These are phyloP conservation scores for Picea mariana DNA, from an alignment of 83 land plant genomes.

Conservation along the genomic window DNA sequence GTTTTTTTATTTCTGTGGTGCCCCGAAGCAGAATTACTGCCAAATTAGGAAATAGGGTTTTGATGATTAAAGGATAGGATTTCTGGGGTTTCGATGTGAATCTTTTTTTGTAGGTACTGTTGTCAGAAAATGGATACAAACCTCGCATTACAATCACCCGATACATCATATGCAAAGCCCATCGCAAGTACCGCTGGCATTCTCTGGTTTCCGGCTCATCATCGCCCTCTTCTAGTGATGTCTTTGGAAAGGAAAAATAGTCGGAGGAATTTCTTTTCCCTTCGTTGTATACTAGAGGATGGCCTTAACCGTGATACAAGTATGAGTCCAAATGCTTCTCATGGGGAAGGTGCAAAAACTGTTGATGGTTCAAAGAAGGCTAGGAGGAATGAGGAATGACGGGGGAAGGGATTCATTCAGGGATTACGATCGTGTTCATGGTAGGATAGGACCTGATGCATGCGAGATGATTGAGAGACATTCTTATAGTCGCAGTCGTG, in stretches of 20 bases:
- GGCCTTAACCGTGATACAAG: slow-evolving; percentile 34
- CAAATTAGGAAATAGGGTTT: not conserved
- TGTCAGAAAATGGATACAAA: slow-evolving; percentile 21
- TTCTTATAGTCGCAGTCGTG: slow-evolving; percentile 36
- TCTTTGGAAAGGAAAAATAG: no score
- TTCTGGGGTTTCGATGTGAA: not conserved
- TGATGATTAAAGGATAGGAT: not conserved
- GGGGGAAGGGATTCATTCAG: slow-evolving; percentile 39
- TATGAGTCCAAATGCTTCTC: slow-evolving; percentile 23
- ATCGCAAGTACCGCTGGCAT: no score
- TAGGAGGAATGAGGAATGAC: slow-evolving; percentile 34
- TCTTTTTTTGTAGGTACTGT: not conserved
- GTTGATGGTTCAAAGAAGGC: slow-evolving; percentile 14
- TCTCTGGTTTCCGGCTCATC: no score
- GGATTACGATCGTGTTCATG: slow-evolving; percentile 23
- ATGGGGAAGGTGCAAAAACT: slow-evolving; percentile 14
- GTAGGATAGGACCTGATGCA: slow-evolving; percentile 26
- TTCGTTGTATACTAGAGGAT: slow-evolving; percentile 7
- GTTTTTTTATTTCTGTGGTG: not conserved
- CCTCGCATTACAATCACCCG: slow-evolving; percentile 19
- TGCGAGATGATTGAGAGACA: slow-evolving; percentile 27
- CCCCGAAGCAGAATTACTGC: not conserved
- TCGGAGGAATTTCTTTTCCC: no score
- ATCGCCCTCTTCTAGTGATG: no score
- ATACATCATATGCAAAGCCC: slow-evolving; percentile 17